phyloP scores from a whole-genome alignment of 768 basidiomycete species.

The Dioszegia crocea region DNA sequence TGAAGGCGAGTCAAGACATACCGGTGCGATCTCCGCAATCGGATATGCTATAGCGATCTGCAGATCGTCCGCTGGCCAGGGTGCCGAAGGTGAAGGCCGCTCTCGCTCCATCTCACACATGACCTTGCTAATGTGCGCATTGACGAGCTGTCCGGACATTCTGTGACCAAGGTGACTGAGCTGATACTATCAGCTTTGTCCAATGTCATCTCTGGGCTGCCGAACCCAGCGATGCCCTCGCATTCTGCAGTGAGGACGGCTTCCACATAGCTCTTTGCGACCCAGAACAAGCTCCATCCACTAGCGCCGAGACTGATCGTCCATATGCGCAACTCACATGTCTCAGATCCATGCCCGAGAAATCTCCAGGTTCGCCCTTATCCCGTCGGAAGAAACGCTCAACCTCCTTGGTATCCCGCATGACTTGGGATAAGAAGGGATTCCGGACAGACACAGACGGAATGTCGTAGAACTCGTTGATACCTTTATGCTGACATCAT shows the following conservation, averaged over 20 bases:
- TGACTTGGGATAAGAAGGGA: slow-evolving; percentile 31
- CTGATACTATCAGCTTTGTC: slow-evolving; percentile 4
- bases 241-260: too few relatives aligned
- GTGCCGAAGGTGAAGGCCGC: not conserved
- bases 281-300: too few relatives aligned
- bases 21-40: slow-evolving; percentile 21
- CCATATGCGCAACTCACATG: too few relatives aligned
- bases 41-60: slow-evolving; percentile 13
- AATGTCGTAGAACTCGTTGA: slow-evolving; percentile 48
- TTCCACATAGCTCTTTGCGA: too few relatives aligned
- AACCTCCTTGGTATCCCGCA: slow-evolving; percentile 24
- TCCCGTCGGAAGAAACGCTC: slow-evolving; percentile 22
- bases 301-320: too few relatives aligned
- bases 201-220: not conserved
- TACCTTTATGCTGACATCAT: slow-evolving; percentile 29
- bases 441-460: slow-evolving; percentile 43
- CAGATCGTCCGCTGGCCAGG: not conserved
- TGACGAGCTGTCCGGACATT: slow-evolving; percentile 22
- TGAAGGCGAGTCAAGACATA: slow-evolving; percentile 9
- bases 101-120: slow-evolving; percentile 30
- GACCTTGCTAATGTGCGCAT: slow-evolving; percentile 32
- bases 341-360: slow-evolving; percentile 34
- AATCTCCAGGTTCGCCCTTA: slow-evolving; percentile 3
- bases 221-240: too few relatives aligned
- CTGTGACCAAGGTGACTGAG: slow-evolving; percentile 24